Evolutionary conservation across 2,329 filamentous ascomycete genomes (phyloP).

Genomic region (Massarina eburnea): DNA sequence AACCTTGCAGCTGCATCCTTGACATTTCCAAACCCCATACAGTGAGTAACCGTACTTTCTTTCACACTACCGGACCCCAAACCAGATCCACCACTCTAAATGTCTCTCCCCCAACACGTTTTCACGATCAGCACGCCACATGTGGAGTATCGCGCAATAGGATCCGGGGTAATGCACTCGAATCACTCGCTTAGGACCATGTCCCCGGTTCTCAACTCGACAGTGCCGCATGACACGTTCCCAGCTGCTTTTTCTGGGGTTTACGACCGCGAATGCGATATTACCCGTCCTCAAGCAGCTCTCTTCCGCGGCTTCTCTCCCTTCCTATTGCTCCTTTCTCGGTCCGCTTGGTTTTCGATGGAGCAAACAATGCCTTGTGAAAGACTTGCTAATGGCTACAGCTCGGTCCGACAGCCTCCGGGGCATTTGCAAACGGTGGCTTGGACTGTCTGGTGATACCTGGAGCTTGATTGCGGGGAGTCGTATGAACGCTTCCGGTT

Average conservation of each 20-base stretch:
- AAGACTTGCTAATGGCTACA: background rate
- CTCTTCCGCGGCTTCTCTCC: background rate
- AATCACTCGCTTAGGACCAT: conserved; percentile 1
- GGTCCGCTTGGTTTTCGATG: background rate
- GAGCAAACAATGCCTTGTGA: background rate
- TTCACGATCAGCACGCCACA: background rate
- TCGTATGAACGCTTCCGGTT: background rate
- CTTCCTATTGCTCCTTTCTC: background rate
- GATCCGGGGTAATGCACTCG: no score
- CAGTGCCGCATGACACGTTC: background rate
- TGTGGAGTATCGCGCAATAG: background rate
- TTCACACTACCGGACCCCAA: background rate
- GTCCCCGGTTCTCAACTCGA: background rate
- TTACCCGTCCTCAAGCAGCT: background rate
- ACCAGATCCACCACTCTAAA: background rate
- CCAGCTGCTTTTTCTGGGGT: background rate
- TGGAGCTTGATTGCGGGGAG: background rate
- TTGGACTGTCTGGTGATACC: background rate
- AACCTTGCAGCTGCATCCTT: no score
- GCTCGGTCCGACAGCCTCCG: background rate
- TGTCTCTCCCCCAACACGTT: background rate
- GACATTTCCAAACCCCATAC: no score
- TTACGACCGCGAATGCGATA: background rate
- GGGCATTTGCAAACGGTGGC: background rate
- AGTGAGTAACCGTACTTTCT: background rate